These are phyloP conservation scores for Trichomonas vaginalis DNA, from an alignment of 208 protist species.

Conservation along the genomic window DNA sequence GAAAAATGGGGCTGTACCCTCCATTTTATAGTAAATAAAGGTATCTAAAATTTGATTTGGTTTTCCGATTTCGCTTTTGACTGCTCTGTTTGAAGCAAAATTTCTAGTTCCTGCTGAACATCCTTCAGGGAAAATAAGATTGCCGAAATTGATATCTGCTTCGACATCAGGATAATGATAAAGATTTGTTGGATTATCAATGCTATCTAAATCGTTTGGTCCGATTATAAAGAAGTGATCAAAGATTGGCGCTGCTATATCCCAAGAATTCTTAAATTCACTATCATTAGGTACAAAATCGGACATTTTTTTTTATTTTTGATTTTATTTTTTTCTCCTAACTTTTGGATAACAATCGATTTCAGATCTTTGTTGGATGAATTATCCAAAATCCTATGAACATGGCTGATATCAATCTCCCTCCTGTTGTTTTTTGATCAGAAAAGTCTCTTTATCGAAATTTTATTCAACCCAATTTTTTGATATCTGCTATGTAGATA, in stretches of 20 bases:
- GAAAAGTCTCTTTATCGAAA: too few relatives aligned
- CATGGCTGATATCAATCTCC: too few relatives aligned
- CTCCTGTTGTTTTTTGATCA: too few relatives aligned
- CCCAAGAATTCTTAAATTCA: neutral
- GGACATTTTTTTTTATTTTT: neutral
- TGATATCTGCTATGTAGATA: too few relatives aligned
- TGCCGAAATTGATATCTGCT: neutral
- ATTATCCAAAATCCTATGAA: too few relatives aligned
- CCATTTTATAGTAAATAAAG: neutral
- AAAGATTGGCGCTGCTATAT: neutral
- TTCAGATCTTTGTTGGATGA: too few relatives aligned
- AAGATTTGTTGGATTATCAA: neutral
- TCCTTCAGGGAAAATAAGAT: neutral
- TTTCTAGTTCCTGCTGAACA: neutral
- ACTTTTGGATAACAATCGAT: too few relatives aligned
- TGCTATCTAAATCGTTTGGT: neutral
- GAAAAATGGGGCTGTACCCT: neutral
- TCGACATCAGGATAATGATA: neutral
- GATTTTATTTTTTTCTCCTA: too few relatives aligned
- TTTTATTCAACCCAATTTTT: too few relatives aligned
- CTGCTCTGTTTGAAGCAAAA: neutral
- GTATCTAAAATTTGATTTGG: neutral
- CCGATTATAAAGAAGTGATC: neutral
- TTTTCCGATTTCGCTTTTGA: neutral
- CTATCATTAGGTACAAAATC: neutral